These are phyloP conservation scores for Ceratocystis alfenasii DNA, from an alignment of 2,329 filamentous ascomycete genomes.

Conservation along the genomic window DNA sequence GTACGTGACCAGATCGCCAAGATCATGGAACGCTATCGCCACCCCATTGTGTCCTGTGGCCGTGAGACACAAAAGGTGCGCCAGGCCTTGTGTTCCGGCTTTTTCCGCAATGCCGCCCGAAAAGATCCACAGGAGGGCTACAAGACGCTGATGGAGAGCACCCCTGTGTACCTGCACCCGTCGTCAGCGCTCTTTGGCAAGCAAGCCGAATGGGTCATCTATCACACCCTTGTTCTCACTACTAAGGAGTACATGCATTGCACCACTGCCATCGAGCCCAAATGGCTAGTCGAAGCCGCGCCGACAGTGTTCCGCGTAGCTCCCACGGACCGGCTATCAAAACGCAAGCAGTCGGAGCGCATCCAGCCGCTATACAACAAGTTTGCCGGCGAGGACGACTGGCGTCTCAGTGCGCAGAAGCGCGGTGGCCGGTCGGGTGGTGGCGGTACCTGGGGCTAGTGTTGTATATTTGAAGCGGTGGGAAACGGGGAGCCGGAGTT, in stretches of 20 bases:
- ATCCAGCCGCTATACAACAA: slow-evolving; percentile 94
- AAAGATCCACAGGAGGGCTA: slow-evolving; percentile 96
- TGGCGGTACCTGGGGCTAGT: slow-evolving; percentile 76
- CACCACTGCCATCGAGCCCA: slow-evolving; percentile 86
- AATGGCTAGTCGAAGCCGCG: slow-evolving; percentile 88
- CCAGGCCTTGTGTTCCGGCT: slow-evolving; percentile 79
- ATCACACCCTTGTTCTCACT: slow-evolving; percentile 79
- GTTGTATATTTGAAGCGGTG: too few species aligned
- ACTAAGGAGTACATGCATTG: slow-evolving; percentile 98
- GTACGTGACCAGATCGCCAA: slow-evolving; percentile 82
- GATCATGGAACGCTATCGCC: slow-evolving; percentile 87
- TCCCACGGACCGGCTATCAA: slow-evolving; percentile 71
- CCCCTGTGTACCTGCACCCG: slow-evolving; percentile 89
- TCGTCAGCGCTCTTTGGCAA: slow-evolving; percentile 88
- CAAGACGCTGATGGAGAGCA: slow-evolving; percentile 92
- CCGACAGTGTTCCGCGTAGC: slow-evolving; percentile 98
- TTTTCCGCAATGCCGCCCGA: slow-evolving; percentile 88
- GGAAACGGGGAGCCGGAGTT: not conserved
- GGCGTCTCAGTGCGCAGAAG: slow-evolving; percentile 80
- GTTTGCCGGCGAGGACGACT: slow-evolving; percentile 86
- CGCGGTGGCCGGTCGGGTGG: slow-evolving; percentile 73
- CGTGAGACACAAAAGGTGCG: slow-evolving; percentile 77
- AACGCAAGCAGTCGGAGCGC: slow-evolving; percentile 84
- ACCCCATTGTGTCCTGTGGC: slow-evolving; percentile 71
- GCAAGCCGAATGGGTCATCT: slow-evolving; percentile 91